phyloP scores from a whole-genome alignment of 352 stramenopile genomes.

The Phytophthora pini region DNA sequence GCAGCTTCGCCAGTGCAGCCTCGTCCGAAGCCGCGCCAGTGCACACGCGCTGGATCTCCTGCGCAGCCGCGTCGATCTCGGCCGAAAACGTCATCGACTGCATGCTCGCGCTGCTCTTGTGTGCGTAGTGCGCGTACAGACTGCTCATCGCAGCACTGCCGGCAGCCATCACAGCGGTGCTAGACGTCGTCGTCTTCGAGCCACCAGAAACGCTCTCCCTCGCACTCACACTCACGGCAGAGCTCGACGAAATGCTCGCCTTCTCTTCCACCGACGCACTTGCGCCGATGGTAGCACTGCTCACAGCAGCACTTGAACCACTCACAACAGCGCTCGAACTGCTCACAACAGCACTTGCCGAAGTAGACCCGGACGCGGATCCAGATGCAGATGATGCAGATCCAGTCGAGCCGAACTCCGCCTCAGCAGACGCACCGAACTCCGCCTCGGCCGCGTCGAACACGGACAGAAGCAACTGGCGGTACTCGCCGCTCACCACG shows the following conservation, averaged over 20 bases:
- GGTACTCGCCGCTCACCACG: slow-evolving; percentile 36
- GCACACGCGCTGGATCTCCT: slow-evolving; percentile 52
- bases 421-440: slow-evolving; percentile 6
- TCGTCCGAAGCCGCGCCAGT: slow-evolving; percentile 27
- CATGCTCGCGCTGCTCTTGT: slow-evolving; percentile 17
- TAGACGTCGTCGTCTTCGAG: slow-evolving; percentile 5
- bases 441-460: slow-evolving; percentile 32
- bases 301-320: not conserved
- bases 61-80: slow-evolving; percentile 45
- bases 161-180: slow-evolving; percentile 3
- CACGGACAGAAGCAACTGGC: slow-evolving; percentile 26
- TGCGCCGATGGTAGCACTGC: slow-evolving; percentile 5
- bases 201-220: slow-evolving; percentile 6
- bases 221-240: not conserved
- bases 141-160: slow-evolving; percentile 14
- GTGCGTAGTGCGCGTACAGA: slow-evolving; percentile 18
- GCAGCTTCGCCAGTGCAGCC: slow-evolving; percentile 20
- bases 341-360: not conserved
- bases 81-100: slow-evolving; percentile 40
- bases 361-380: not conserved
- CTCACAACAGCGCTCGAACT: not conserved
- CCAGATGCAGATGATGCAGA: slow-evolving; percentile 7
- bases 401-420: no score
- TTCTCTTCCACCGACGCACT: not conserved
- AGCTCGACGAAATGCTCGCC: not conserved